A percentile compares a stretch with the other conserved stretches of the same genome.
These are phyloP conservation scores for Besnoitia besnoiti DNA, from an alignment of 169 alveolate species.

Conservation along the genomic window DNA sequence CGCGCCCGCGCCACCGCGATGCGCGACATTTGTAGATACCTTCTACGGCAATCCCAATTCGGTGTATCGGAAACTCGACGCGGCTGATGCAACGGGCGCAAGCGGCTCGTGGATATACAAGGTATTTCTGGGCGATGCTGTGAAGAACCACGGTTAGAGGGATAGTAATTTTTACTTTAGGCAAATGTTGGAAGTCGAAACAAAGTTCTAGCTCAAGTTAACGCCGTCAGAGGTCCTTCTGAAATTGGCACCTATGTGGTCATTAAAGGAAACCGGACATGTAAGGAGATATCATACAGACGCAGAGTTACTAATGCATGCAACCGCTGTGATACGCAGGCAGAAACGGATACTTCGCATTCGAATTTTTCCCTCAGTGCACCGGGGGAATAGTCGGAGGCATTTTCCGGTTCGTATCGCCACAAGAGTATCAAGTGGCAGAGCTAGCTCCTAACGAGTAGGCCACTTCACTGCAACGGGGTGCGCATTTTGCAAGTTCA, in stretches of 20 bases:
- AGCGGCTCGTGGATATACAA: conserved; percentile 56
- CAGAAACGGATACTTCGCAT: conserved; percentile 72
- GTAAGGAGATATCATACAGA: conserved; percentile 55
- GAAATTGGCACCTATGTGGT: conserved; percentile 69
- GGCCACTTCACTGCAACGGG: background rate
- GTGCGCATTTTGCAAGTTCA: background rate
- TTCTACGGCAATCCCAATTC: conserved; percentile 69
- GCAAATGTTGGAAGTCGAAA: conserved; percentile 52
- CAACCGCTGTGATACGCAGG: conserved; percentile 58
- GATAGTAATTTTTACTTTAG: background rate
- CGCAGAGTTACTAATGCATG: background rate
- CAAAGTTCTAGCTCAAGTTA: conserved; percentile 55
- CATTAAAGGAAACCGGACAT: conserved; percentile 62
- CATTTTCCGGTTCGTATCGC: conserved; percentile 68
- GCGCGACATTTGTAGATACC: conserved; percentile 70
- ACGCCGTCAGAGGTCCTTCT: conserved; percentile 56
- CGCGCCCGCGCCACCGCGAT: conserved; percentile 75
- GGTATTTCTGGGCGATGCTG: background rate
- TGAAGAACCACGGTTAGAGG: background rate
- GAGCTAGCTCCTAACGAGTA: conserved; percentile 57
- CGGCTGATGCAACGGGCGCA: conserved; percentile 24
- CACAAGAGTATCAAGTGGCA: conserved; percentile 61
- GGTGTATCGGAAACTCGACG: conserved; percentile 47
- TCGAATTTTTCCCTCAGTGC: conserved; percentile 76
- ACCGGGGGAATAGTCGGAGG: conserved; percentile 71